Evolutionary conservation across 2,329 filamentous ascomycete genomes (phyloP).

Genomic region (Parastagonospora nodorum): DNA sequence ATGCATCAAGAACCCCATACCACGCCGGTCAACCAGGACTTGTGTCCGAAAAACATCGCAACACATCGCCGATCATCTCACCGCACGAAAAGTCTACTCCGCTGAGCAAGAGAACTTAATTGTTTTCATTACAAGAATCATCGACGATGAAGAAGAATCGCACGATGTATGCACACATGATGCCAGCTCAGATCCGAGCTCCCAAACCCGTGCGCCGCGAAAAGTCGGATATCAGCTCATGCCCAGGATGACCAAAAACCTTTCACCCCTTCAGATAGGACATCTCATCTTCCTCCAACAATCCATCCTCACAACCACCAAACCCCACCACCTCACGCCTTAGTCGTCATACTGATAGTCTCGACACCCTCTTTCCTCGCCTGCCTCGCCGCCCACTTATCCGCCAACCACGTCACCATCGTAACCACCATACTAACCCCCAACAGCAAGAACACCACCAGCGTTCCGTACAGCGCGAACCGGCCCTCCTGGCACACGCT

Average conservation of each 20-base stretch:
- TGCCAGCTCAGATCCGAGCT: too few species aligned
- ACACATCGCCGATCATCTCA: too few species aligned
- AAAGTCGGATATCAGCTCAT: too few species aligned
- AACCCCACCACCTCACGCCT: not conserved
- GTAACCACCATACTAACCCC: conserved; percentile 35
- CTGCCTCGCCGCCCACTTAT: conserved; percentile 43
- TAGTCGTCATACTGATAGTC: conserved; percentile 20
- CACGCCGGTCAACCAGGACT: too few species aligned
- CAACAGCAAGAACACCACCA: conserved; percentile 49
- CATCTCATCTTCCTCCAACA: not conserved
- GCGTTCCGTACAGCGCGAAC: conserved; percentile 52
- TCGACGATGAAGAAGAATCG: too few species aligned
- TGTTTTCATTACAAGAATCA: too few species aligned
- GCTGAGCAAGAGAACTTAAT: too few species aligned
- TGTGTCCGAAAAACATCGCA: too few species aligned
- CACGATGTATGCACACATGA: too few species aligned
- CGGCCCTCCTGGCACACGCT: conserved; percentile 50
- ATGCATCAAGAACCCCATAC: too few species aligned
- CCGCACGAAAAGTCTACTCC: too few species aligned
- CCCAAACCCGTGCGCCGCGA: too few species aligned
- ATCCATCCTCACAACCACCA: not conserved
- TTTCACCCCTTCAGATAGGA: not conserved
- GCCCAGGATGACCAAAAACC: not conserved
- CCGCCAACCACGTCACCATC: conserved; percentile 44
- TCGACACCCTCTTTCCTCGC: conserved; percentile 38